Conservation (phyloP, 164 flowering plant genomes). For the Macadamia tetraphylla region DNA sequence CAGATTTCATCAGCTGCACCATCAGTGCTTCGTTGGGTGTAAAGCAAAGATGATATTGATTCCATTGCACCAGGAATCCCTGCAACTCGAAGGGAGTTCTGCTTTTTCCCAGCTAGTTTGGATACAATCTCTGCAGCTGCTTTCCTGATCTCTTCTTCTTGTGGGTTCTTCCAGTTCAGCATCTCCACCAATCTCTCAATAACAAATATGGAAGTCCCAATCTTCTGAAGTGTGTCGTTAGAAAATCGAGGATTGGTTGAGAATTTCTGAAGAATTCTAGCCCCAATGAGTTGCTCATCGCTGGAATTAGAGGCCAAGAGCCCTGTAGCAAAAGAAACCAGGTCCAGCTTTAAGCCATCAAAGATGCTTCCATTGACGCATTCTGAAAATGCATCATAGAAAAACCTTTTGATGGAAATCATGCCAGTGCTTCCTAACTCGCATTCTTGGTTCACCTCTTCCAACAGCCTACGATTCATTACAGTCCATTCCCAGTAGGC, state of each 20-base stretch:
- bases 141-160: slow-evolving; percentile 71
- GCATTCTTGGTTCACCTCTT: slow-evolving; percentile 49
- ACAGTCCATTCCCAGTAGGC: slow-evolving; percentile 86
- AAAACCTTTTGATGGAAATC: slow-evolving; percentile 64
- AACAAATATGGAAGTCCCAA: slow-evolving; percentile 57
- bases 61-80: slow-evolving; percentile 94
- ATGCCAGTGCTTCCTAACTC: slow-evolving; percentile 27
- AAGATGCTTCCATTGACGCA: slow-evolving; percentile 89
- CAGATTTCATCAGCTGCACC: slow-evolving; percentile 53
- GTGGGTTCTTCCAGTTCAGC: slow-evolving; percentile 83
- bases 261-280: slow-evolving; percentile 47
- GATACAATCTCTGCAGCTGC: slow-evolving; percentile 84
- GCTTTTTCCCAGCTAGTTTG: slow-evolving; percentile 72
- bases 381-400: slow-evolving; percentile 85
- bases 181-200: slow-evolving; percentile 87
- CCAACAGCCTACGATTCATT: slow-evolving; percentile 48
- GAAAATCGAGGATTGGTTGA: slow-evolving; percentile 38
- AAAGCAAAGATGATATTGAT: slow-evolving; percentile 82
- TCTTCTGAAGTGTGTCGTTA: slow-evolving; percentile 69
- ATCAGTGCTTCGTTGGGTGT: slow-evolving; percentile 30
- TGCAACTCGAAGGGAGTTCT: slow-evolving; percentile 76
- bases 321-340: slow-evolving; percentile 74
- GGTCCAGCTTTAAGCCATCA: slow-evolving; percentile 91
- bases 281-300: slow-evolving; percentile 88
- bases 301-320: slow-evolving; percentile 60